Conservation (phyloP, 2,329 filamentous ascomycete genomes). For the Neopestalotiopsis rosae region DNA sequence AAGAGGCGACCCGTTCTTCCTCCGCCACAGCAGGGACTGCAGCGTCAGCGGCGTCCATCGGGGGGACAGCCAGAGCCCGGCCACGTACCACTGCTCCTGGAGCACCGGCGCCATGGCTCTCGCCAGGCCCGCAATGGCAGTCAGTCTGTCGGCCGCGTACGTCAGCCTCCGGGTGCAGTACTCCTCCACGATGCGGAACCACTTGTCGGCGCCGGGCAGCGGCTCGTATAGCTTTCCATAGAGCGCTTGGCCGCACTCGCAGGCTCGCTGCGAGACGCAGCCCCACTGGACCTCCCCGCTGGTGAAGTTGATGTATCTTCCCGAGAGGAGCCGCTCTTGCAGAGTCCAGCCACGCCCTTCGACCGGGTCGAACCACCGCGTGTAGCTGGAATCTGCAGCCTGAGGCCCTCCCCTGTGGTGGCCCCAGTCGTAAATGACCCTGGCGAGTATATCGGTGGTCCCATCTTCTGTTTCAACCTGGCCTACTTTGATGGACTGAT, state of each 20-base stretch:
- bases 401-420: constrained; percentile 8
- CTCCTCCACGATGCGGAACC: neutral
- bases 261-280: neutral
- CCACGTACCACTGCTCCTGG: constrained; percentile 1
- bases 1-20: neutral
- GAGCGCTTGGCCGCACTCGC: neutral
- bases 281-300: constrained; percentile 19
- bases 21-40: constrained; percentile 4
- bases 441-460: neutral
- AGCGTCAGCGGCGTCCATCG: neutral
- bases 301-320: constrained; percentile 12
- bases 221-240: neutral
- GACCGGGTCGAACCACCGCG: neutral
- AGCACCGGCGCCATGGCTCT: neutral
- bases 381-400: too few relatives aligned
- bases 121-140: neutral
- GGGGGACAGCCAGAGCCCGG: constrained; percentile 10
- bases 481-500: neutral
- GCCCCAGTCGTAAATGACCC: constrained; percentile 13
- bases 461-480: too few relatives aligned
- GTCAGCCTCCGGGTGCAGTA: neutral
- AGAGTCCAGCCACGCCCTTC: constrained; percentile 16
- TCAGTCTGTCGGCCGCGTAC: neutral
- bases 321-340: constrained; percentile 15
- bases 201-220: neutral